Conservation (phyloP, 768 basidiomycete species). For the Coprinopsis strossmayeri region DNA sequence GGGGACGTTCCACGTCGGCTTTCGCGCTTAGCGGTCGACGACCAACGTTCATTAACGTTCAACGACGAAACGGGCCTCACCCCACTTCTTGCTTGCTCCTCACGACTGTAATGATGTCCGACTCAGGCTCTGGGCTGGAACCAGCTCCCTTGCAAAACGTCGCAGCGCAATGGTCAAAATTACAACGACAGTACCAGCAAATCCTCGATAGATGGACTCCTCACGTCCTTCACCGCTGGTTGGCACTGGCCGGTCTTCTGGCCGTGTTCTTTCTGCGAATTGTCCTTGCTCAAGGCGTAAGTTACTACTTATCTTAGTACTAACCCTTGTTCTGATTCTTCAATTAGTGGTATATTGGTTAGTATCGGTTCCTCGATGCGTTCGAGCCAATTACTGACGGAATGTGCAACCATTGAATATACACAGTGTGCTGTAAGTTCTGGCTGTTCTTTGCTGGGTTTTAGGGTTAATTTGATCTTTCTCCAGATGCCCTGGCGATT, state of each 20-base stretch:
- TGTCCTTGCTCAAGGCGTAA: constrained; percentile 82
- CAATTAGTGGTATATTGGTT: constrained; percentile 91
- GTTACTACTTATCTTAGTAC: constrained; percentile 22
- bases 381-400: constrained; percentile 1
- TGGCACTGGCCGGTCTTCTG: constrained; percentile 65
- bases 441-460: not conserved
- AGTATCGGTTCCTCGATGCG: constrained; percentile 25
- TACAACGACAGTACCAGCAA: constrained; percentile 80
- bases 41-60: too few species aligned
- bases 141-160: constrained; percentile 43
- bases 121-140: constrained; percentile 38
- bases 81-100: constrained; percentile 5
- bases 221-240: constrained; percentile 84
- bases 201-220: constrained; percentile 91
- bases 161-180: constrained; percentile 39
- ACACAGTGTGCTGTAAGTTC: constrained; percentile 62
- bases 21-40: too few species aligned
- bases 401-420: constrained; percentile 1
- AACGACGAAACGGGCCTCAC: too few species aligned
- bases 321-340: constrained; percentile 2
- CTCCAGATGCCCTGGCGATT: constrained; percentile 77
- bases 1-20: constrained; percentile 9
- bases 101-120: constrained; percentile 44
- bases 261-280: constrained; percentile 80
- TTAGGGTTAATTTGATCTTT: constrained; percentile 7